Percentiles rank a stretch among this genome's conserved stretches.
These are phyloP conservation scores for Podila epigama DNA, from an alignment of 192 early-diverging fungal genomes.

Conservation along the genomic window DNA sequence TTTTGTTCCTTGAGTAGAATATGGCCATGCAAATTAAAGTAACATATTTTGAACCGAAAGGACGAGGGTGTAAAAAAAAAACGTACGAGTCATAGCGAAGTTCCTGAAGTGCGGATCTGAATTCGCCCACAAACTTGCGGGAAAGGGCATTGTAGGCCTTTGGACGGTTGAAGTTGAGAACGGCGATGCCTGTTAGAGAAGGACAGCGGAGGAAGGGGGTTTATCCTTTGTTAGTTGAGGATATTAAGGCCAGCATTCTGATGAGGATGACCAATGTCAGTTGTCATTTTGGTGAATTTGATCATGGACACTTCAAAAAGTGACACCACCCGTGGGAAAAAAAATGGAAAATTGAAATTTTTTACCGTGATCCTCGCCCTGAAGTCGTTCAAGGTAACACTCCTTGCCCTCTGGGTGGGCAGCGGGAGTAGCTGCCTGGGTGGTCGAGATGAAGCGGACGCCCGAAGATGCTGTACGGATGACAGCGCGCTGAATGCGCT, in stretches of 20 bases:
- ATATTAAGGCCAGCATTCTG: not conserved
- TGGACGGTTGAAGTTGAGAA: conserved; percentile 86
- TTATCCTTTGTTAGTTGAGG: not conserved
- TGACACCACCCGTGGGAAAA: conserved; percentile 45
- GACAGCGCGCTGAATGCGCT: conserved; percentile 18
- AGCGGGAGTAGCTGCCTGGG: conserved; percentile 6
- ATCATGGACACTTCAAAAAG: too few relatives aligned
- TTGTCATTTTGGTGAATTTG: not conserved
- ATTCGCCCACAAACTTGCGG: conserved; percentile 72
- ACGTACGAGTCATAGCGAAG: conserved; percentile 71
- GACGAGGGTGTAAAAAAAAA: not conserved
- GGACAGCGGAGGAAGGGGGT: not conserved
- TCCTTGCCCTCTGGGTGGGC: conserved; percentile 43
- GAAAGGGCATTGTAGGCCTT: conserved; percentile 92
- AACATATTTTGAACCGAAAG: not conserved
- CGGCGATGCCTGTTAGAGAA: conserved; percentile 84
- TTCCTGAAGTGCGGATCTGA: conserved; percentile 68
- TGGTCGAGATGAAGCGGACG: conserved; percentile 34
- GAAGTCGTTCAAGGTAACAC: conserved; percentile 51
- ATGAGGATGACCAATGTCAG: not conserved
- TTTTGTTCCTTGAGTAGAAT: too few relatives aligned
- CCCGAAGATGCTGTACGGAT: conserved; percentile 1
- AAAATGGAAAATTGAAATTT: not conserved
- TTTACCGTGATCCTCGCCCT: conserved; percentile 38
- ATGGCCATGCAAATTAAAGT: not conserved